These are phyloP conservation scores for Chlorella sp. DNA, from an alignment of 139 green algal species.

Conservation along the genomic window DNA sequence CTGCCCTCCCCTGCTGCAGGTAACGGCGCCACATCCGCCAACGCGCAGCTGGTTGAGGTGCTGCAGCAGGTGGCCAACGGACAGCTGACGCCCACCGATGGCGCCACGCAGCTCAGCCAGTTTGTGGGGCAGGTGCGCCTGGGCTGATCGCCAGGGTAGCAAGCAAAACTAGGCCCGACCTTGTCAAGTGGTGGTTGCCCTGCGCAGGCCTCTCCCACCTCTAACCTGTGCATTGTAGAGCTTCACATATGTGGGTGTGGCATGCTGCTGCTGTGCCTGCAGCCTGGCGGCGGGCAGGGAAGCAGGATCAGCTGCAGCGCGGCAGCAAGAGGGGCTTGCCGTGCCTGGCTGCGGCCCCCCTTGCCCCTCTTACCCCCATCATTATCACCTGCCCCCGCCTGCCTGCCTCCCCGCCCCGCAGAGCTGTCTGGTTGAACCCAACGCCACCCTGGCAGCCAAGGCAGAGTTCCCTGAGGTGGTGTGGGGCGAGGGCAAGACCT, in stretches of 20 bases:
- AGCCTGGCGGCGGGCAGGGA: not conserved
- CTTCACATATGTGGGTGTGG: not conserved
- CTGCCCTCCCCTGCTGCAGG: not conserved
- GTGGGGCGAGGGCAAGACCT: constrained; percentile 9
- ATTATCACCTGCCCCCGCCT: not conserved
- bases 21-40: not conserved
- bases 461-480: constrained; percentile 68
- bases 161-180: not conserved
- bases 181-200: not conserved
- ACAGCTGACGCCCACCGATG: constrained; percentile 31
- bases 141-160: not conserved
- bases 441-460: not conserved
- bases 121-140: constrained; percentile 14
- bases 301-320: too few species aligned
- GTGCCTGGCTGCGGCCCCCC: not conserved
- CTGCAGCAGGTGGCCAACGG: constrained; percentile 46
- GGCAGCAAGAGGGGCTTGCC: too few species aligned
- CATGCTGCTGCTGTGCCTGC: not conserved
- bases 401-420: not conserved
- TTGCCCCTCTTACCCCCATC: too few species aligned
- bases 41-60: constrained; percentile 35
- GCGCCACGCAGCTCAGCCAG: constrained; percentile 35
- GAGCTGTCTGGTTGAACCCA: not conserved
- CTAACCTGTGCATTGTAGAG: not conserved
- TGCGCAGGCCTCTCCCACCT: not conserved